Evolutionary conservation across 495 filamentous ascomycete species (phyloP).

Genomic region (Xylaria grammica): DNA sequence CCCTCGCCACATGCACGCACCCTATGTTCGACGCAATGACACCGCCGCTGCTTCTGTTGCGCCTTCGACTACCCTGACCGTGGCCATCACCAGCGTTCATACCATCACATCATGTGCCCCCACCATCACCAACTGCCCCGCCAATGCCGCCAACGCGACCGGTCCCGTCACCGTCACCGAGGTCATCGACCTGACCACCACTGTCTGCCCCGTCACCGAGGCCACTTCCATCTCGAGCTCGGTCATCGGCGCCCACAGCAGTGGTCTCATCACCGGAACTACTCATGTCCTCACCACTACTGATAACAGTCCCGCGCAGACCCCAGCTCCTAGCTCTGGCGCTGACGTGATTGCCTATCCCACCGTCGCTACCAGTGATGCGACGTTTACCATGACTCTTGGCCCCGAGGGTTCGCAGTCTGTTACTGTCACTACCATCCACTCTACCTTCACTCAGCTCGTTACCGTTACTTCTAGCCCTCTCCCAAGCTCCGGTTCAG

Average conservation of each 20-base stretch:
- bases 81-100: conserved; percentile 60
- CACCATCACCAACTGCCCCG: conserved; percentile 69
- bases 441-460: conserved; percentile 38
- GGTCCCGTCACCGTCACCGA: conserved; percentile 50
- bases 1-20: conserved; percentile 46
- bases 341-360: conserved; percentile 27
- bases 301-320: conserved; percentile 26
- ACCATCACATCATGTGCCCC: conserved; percentile 68
- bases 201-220: conserved; percentile 52
- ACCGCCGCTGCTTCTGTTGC: conserved; percentile 33
- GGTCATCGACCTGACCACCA: conserved; percentile 49
- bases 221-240: conserved; percentile 47
- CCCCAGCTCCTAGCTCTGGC: conserved; percentile 22
- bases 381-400: conserved; percentile 47
- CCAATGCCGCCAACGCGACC: conserved; percentile 44
- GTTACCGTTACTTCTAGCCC: conserved; percentile 34
- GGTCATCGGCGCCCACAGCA: conserved; percentile 40
- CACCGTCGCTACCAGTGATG: conserved; percentile 29
- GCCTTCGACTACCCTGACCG: conserved; percentile 50
- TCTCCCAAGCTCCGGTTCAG: conserved; percentile 9
- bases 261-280: conserved; percentile 42
- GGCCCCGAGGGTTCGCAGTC: conserved; percentile 41
- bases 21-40: conserved; percentile 43
- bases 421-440: conserved; percentile 44
- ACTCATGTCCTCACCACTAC: conserved; percentile 34